Percentiles rank a stretch among this genome's conserved stretches.
Evolutionary conservation across 768 basidiomycete genomes (phyloP).

Genomic region (Suillus placidus): DNA sequence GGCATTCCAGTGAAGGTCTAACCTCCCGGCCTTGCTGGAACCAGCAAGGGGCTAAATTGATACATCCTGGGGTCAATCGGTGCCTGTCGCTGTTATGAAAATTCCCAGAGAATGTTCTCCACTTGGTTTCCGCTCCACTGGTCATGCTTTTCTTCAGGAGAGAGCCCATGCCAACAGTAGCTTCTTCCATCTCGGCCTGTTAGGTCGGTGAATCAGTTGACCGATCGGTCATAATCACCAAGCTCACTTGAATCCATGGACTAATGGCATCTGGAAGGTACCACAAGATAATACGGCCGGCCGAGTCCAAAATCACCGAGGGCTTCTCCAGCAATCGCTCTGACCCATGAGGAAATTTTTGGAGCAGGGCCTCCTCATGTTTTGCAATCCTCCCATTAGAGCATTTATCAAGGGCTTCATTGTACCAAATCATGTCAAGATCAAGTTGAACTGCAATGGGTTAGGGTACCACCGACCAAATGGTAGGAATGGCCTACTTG

Average conservation of each 20-base stretch:
- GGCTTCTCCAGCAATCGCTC: not conserved
- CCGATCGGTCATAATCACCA: accelerated
- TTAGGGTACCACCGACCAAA: not conserved
- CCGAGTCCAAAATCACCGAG: not conserved
- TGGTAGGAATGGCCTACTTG: not conserved
- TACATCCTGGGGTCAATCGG: too few species aligned
- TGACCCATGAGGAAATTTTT: not conserved
- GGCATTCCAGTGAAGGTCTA: too few species aligned
- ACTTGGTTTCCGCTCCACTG: too few species aligned
- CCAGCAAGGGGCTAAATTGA: too few species aligned
- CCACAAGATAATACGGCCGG: not conserved
- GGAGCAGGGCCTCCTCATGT: not conserved
- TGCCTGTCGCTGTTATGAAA: too few species aligned
- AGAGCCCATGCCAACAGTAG: not conserved
- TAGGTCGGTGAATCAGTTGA: not conserved
- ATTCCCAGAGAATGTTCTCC: too few species aligned
- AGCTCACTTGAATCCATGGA: not conserved
- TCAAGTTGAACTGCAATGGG: not conserved
- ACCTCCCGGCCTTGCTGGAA: too few species aligned
- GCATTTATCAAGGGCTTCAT: not conserved
- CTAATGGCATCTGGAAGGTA: not conserved
- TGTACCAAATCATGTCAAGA: not conserved
- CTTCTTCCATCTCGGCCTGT: not conserved
- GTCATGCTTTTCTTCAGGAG: too few species aligned
- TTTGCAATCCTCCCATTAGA: not conserved